Conservation (phyloP, 768 basidiomycete species). For the Tricholoma bakamatsutake region DNA sequence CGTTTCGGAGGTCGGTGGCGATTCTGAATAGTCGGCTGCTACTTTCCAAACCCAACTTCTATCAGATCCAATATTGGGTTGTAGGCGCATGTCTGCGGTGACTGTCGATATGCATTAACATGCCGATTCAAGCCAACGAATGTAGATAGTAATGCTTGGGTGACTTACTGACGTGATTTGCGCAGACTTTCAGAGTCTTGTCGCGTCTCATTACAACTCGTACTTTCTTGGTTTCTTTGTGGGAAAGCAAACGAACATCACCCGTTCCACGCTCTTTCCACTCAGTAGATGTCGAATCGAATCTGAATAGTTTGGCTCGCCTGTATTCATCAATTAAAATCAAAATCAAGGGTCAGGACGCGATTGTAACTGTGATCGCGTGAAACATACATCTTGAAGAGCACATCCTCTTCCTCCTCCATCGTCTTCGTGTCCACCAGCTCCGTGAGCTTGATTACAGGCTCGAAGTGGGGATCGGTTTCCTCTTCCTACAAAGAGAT, state of each 20-base stretch:
- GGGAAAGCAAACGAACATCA: conserved; percentile 85
- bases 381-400: conserved; percentile 89
- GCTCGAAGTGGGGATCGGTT: conserved; percentile 88
- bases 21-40: conserved; percentile 89
- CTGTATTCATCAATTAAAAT: conserved; percentile 34
- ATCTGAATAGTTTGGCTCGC: conserved; percentile 98
- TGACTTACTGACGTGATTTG: conserved; percentile 85
- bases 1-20: conserved; percentile 86
- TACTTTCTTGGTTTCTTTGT: conserved; percentile 87
- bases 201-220: conserved; percentile 99
- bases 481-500: conserved; percentile 58
- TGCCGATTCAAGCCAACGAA: neutral
- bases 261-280: conserved; percentile 99
- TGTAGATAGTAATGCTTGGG: conserved; percentile 13
- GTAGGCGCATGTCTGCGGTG: conserved; percentile 83
- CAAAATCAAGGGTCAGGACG: conserved; percentile 17
- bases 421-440: conserved; percentile 91
- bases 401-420: conserved; percentile 89
- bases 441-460: conserved; percentile 94
- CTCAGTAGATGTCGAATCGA: conserved; percentile 68
- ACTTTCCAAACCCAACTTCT: conserved; percentile 99
- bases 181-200: conserved; percentile 99
- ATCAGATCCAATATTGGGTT: conserved; percentile 98
- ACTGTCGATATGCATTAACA: conserved; percentile 41
- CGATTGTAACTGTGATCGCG: conserved; percentile 30